phyloP scores from a whole-genome alignment of 176 grass and related monocot species.

The Areca catechu region DNA sequence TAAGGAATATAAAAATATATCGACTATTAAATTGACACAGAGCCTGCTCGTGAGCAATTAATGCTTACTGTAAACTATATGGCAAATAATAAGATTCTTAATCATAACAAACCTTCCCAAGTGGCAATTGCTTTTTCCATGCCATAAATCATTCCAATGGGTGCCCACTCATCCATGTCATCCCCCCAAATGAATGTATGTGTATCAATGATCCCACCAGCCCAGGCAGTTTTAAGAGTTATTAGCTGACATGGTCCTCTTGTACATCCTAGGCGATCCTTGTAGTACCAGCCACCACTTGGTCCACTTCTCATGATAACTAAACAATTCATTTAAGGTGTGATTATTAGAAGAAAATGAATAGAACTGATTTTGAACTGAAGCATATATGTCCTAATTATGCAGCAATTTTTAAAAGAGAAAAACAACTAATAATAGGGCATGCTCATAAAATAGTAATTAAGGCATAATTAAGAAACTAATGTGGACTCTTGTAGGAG shows the following conservation, averaged over 20 bases:
- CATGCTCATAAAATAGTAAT: too few relatives aligned
- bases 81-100: neutral
- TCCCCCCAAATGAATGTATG: slow-evolving; percentile 33
- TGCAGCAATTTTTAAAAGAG: too few relatives aligned
- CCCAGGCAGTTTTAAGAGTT: slow-evolving; percentile 37
- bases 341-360: neutral
- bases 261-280: slow-evolving; percentile 27
- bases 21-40: too few relatives aligned
- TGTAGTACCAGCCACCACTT: slow-evolving; percentile 31
- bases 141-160: slow-evolving; percentile 34
- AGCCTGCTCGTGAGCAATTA: neutral
- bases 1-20: too few relatives aligned
- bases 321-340: slow-evolving; percentile 1
- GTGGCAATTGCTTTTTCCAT: slow-evolving; percentile 33
- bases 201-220: slow-evolving; percentile 31
- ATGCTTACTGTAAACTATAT: neutral
- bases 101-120: slow-evolving; percentile 26
- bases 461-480: too few relatives aligned
- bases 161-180: slow-evolving; percentile 32
- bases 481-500: too few relatives aligned
- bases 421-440: too few relatives aligned
- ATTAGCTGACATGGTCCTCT: slow-evolving; percentile 29
- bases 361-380: too few relatives aligned
- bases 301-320: slow-evolving; percentile 31
- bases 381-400: neutral